Evolutionary conservation across 2,329 filamentous ascomycete genomes (phyloP), one percentile per base, ranked within the genome.

Genomic region (Neonectria hederae): DNA sequence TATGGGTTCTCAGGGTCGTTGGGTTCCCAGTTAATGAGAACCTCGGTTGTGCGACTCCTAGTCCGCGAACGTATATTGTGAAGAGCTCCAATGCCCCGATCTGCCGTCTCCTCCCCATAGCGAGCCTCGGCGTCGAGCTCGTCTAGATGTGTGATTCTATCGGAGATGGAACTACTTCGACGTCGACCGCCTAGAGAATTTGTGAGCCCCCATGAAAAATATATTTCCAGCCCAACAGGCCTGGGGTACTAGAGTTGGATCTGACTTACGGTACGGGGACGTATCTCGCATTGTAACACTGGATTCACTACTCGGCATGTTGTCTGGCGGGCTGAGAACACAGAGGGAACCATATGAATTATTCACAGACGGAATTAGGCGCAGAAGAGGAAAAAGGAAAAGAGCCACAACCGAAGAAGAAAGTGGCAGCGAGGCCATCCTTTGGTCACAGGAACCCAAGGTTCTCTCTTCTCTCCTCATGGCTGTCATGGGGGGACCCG

Each of bases 1-100:
- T 85, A 81, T 2, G 84, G 84, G 63, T 87, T 86, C 65, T 85
- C 84, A 1, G 79, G 76, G 66, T 87, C 85, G 40, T 83, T 72
- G 3, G 77, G 68, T 4, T 81, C 79, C 83, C 84, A 87, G 1
- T 79, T 77, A 65, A 86, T 76, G 43, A 84, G 70, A 2, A 74
- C 71, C 48, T 78, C 73, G 46, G 75, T 70, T 5, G 74, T 74
- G 48, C 74, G 71, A 38, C 74, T 78, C 46, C 72, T 66, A 11
- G 77, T 78, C 28, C 75, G 69, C 6, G 78, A 79, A 35, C 74
- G 75, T 32, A 79, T 77, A 62, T 77, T 69, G 59, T 78, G 71
- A 64, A 81, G 65, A 53, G 76, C 69, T 13, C 75, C 74, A 56
- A 79, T 63, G 54, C 75, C 69, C 61, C 77, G 59, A 48, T 82